Base-by-base conservation (phyloP, 768 basidiomycete genomes). In the Pleurotus sapidus region DNA sequence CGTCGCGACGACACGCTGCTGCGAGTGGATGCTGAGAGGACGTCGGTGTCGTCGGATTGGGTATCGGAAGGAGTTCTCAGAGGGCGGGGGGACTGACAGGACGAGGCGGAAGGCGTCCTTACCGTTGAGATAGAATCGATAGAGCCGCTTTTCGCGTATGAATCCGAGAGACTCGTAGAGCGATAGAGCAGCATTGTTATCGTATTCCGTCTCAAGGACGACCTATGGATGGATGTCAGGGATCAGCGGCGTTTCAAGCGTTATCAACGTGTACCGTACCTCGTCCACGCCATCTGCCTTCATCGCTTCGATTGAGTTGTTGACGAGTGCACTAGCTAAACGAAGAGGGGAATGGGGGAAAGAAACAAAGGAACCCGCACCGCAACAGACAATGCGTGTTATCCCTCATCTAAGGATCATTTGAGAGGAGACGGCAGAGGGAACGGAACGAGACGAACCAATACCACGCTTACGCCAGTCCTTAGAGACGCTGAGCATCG, bases 91-190 rank as follows among this genome's bases (percentile, higher is more conserved):
- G 4, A 91, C 71, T 27, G 81, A 73, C 46, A 91, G 83, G 18
- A 91, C 83, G 48, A 95, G 84, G 39, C 93, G 80, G 66, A 92
- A 97, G 0, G 95, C 95, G 67, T 98, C 95, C 72, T 98, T 98
- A 46, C 93, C 93, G 67, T 97, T 99, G 62, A 98, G 83, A 66
- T 99, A 98, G 74, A 98, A 99, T 1, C 97, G 84, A 68, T 89
- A 87, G 15, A 99, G 79, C 3, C 95, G 86, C 69, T 98, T 98
- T 76, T 98, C 95, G 42, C 93, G 86, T 23, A 98, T 90, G 73
- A 99, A 99, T 0, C 97, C 97, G 45, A 98, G 81, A 5, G 89
- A 87, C 59, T 90, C 89, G 73, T 98, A 98, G 11, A 99, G 77
- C 2, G 89, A 85, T 14, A 98, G 81, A 0, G 95, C 95, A 5